Conservation (phyloP, 768 basidiomycete genomes). For the Phlebiopsis gigantea region DNA sequence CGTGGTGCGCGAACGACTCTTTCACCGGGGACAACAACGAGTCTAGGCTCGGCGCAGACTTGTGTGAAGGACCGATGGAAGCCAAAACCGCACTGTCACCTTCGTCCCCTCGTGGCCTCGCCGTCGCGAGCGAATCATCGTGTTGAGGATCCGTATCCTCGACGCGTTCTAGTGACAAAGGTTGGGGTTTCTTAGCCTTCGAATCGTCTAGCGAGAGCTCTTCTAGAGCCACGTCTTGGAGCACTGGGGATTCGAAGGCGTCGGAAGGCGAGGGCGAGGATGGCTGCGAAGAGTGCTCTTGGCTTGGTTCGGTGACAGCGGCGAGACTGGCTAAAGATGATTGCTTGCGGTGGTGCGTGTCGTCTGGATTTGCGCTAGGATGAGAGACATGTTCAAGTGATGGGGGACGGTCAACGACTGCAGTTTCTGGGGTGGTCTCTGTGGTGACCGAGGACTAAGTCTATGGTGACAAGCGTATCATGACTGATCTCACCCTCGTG, state of each 20-base stretch:
- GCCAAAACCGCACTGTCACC: neutral
- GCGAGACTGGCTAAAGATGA: neutral
- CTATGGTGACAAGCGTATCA: neutral
- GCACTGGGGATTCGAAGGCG: neutral
- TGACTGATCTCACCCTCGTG: neutral
- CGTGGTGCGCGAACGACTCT: conserved; percentile 10
- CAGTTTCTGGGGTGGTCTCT: neutral
- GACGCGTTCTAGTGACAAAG: neutral
- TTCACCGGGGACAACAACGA: conserved; percentile 26
- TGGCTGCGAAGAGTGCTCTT: neutral
- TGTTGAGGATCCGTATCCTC: neutral
- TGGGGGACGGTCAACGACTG: neutral
- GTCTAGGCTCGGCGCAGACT: conserved; percentile 18
- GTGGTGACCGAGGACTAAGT: neutral
- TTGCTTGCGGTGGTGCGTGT: neutral
- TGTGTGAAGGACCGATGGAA: neutral
- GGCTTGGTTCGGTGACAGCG: no score
- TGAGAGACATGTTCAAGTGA: neutral
- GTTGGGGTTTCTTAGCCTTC: neutral
- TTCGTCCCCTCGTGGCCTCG: neutral
- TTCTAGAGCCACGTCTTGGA: neutral
- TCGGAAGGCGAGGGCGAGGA: neutral
- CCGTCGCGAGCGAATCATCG: neutral
- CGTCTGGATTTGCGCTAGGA: neutral
- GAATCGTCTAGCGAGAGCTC: neutral